Evolutionary conservation across 2,329 filamentous ascomycete genomes (phyloP).

Genomic region (Xylaria sp.): DNA sequence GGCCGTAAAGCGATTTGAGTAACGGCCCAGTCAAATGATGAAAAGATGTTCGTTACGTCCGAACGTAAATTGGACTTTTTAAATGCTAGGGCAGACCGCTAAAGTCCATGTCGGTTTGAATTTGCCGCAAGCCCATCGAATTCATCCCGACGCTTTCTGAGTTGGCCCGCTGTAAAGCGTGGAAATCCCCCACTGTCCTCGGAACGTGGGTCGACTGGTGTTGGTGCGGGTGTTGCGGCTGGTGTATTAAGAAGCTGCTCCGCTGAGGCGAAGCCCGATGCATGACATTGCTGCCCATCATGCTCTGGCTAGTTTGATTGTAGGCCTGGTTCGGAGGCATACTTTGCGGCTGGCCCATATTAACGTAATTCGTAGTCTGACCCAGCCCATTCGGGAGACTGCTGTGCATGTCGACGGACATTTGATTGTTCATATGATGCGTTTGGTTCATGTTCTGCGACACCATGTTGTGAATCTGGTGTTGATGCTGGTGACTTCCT

Average conservation of each 20-base stretch:
- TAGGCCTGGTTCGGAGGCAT: slow-evolving; percentile 28
- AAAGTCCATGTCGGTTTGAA: slow-evolving; percentile 39
- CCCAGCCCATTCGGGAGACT: slow-evolving; percentile 29
- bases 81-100: slow-evolving; percentile 33
- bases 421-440: slow-evolving; percentile 32
- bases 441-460: slow-evolving; percentile 32
- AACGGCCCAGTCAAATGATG: not conserved
- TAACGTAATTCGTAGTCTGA: slow-evolving; percentile 31
- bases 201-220: slow-evolving; percentile 32
- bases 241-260: slow-evolving; percentile 37
- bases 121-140: slow-evolving; percentile 33
- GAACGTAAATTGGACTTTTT: not conserved
- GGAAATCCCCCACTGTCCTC: slow-evolving; percentile 45
- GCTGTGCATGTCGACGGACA: slow-evolving; percentile 32
- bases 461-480: slow-evolving; percentile 24
- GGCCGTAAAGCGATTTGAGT: not conserved
- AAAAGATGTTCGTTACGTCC: not conserved
- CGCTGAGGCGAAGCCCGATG: slow-evolving; percentile 35
- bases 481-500: slow-evolving; percentile 29
- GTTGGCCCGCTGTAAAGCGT: slow-evolving; percentile 43
- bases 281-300: slow-evolving; percentile 32
- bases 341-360: slow-evolving; percentile 30
- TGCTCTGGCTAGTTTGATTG: slow-evolving; percentile 24
- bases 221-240: slow-evolving; percentile 31
- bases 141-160: slow-evolving; percentile 37